phyloP scores from a whole-genome alignment of 176 grass and related monocot genomes.

The Sorghum bicolor region DNA sequence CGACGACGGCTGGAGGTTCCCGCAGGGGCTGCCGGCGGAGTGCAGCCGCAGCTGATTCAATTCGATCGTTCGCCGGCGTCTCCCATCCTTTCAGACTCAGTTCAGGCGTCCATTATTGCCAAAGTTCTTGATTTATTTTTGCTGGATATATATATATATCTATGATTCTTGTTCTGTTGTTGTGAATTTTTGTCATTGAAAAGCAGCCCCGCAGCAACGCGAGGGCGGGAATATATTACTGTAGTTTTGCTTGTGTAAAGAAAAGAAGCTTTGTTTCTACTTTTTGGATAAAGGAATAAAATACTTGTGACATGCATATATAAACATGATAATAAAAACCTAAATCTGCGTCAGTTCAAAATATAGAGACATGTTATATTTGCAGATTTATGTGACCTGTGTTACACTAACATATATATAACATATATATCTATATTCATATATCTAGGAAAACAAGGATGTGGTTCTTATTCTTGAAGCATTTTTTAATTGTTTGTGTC shows the following conservation, averaged over 20 bases:
- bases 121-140: background rate
- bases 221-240: background rate
- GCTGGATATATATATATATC: background rate
- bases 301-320: background rate
- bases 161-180: background rate
- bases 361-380: background rate
- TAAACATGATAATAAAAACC: background rate
- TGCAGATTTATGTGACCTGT: background rate
- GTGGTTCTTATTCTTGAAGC: background rate
- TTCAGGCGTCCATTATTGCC: no score
- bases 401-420: background rate
- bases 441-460: background rate
- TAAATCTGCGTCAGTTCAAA: background rate
- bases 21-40: constrained; percentile 36
- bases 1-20: constrained; percentile 42
- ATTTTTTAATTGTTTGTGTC: background rate
- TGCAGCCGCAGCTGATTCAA: constrained; percentile 27
- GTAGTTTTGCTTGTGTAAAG: background rate
- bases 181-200: background rate
- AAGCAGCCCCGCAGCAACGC: background rate
- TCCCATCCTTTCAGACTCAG: no score
- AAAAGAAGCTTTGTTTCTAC: no score
- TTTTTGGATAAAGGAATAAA: background rate
- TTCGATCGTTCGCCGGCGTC: background rate
- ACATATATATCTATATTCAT: no score